These are phyloP conservation scores for Tetradesmus obliquus DNA, from an alignment of 139 green algal species.

Conservation along the genomic window DNA sequence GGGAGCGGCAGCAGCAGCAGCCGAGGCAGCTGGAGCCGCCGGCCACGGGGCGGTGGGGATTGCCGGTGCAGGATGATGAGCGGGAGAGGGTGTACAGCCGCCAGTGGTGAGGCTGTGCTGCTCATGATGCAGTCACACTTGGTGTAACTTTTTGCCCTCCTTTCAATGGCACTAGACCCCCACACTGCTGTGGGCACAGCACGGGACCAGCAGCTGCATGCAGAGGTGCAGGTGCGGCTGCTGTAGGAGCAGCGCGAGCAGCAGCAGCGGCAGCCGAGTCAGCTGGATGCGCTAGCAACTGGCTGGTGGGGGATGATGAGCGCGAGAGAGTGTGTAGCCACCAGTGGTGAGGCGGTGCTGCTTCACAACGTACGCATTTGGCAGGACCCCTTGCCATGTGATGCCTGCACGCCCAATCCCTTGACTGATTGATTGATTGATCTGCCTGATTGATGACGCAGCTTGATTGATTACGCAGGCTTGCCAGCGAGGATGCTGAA, in stretches of 20 bases:
- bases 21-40: background rate
- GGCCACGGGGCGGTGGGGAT: background rate
- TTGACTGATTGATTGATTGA: too few relatives aligned
- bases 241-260: background rate
- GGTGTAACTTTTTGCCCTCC: too few relatives aligned
- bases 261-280: background rate
- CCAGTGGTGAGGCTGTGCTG: background rate
- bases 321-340: background rate
- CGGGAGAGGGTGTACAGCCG: background rate
- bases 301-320: background rate
- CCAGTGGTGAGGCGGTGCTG: background rate
- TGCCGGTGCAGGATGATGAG: background rate
- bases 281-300: background rate
- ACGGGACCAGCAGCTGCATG: constrained; percentile 29
- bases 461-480: too few relatives aligned
- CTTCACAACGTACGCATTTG: too few relatives aligned
- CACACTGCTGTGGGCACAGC: too few relatives aligned
- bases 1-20: background rate
- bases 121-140: too few relatives aligned
- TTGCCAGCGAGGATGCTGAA: too few relatives aligned
- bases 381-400: too few relatives aligned
- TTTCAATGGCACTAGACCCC: too few relatives aligned
- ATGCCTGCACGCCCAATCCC: too few relatives aligned
- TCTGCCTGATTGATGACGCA: too few relatives aligned
- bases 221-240: background rate